phyloP scores from a whole-genome alignment of 1,139 yeast genomes.

The Blastobotrys serpentis region DNA sequence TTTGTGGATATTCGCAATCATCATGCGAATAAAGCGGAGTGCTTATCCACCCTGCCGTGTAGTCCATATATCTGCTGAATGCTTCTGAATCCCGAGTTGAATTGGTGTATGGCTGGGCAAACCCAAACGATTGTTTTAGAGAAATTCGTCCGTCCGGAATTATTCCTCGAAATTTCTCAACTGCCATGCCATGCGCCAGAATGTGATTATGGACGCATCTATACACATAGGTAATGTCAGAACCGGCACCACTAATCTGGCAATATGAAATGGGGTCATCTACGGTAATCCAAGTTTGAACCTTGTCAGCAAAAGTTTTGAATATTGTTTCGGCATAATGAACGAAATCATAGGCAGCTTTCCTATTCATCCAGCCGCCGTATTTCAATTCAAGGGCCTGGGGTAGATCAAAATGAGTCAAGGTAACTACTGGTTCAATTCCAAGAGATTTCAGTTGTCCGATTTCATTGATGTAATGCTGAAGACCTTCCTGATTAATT shows the following conservation, averaged over 20 bases:
- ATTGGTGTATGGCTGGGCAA: constrained; percentile 21
- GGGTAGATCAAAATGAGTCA: constrained; percentile 42
- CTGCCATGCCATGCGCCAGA: constrained; percentile 37
- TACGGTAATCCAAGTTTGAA: constrained; percentile 37
- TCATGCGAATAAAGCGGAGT: constrained; percentile 35
- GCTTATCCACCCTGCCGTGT: constrained; percentile 35
- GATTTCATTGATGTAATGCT: constrained; percentile 39
- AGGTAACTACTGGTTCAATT: constrained; percentile 38
- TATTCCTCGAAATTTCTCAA: constrained; percentile 36
- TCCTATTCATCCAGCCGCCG: constrained; percentile 36
- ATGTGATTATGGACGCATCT: constrained; percentile 35
- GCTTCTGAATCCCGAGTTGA: constrained; percentile 29
- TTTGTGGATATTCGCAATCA: constrained; percentile 39
- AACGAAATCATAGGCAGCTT: constrained; percentile 39
- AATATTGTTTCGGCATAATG: constrained; percentile 40
- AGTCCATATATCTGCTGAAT: constrained; percentile 35
- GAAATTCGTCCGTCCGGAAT: constrained; percentile 34
- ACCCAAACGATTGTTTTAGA: constrained; percentile 28
- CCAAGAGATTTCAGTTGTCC: constrained; percentile 37
- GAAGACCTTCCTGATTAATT: constrained; percentile 37
- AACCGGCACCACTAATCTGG: neutral
- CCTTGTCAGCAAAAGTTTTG: constrained; percentile 40
- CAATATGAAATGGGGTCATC: constrained; percentile 37
- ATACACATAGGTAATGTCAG: constrained; percentile 18
- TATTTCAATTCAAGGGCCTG: constrained; percentile 30